These are phyloP conservation scores for Psophocarpus tetragonolobus DNA, from an alignment of 306 rosid genomes.

Conservation along the genomic window DNA sequence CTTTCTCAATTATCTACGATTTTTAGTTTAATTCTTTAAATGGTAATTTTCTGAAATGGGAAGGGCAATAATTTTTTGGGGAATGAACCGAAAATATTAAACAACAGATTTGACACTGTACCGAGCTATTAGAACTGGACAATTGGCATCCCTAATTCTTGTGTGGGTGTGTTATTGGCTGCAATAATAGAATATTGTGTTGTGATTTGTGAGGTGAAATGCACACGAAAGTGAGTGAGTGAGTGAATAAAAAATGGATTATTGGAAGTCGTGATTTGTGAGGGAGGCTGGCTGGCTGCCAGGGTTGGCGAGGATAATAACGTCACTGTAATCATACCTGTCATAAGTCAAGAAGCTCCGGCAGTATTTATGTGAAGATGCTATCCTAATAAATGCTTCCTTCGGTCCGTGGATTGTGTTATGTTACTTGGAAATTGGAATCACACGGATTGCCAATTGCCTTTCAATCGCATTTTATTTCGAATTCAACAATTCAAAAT, in stretches of 20 bases:
- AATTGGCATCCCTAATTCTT: not conserved
- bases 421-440: no score
- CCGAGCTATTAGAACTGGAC: not conserved
- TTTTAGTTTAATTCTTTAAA: not conserved
- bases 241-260: not conserved
- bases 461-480: no score
- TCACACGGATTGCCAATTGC: not conserved
- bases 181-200: not conserved
- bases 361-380: conserved; percentile 17
- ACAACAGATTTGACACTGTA: not conserved
- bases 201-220: not conserved
- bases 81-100: not conserved
- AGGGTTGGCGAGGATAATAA: not conserved
- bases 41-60: not conserved
- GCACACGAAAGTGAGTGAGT: not conserved
- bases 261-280: not conserved
- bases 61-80: not conserved
- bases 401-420: conserved; percentile 19
- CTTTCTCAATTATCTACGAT: not conserved
- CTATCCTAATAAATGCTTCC: conserved; percentile 5
- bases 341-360: not conserved
- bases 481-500: no score
- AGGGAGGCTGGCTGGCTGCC: not conserved
- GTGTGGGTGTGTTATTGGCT: not conserved
- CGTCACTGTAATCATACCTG: not conserved